Conservation (phyloP, 2,329 filamentous ascomycete genomes). For the Fusarium sp. region DNA sequence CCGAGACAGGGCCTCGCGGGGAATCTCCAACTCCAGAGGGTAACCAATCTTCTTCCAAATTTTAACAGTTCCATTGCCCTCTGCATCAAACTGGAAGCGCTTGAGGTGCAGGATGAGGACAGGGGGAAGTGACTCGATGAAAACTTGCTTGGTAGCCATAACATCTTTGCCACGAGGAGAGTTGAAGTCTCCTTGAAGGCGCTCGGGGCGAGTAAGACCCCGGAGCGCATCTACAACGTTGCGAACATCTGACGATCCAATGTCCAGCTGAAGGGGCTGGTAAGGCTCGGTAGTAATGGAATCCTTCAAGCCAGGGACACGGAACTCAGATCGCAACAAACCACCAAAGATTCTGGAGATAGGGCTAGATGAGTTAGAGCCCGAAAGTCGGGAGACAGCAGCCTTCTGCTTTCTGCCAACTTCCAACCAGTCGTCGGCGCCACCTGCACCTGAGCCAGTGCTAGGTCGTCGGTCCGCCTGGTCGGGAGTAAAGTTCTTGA, state of each 20-base stretch:
- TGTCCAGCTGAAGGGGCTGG: conserved; percentile 93
- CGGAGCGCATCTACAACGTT: conserved; percentile 94
- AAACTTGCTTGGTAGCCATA: conserved; percentile 90
- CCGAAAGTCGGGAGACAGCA: conserved; percentile 87
- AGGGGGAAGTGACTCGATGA: conserved; percentile 90
- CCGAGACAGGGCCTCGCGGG: conserved; percentile 86
- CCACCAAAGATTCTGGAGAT: conserved; percentile 96
- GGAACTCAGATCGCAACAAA: conserved; percentile 87
- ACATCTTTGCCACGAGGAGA: conserved; percentile 81
- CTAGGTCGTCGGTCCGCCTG: conserved; percentile 48
- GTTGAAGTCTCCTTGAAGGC: conserved; percentile 85
- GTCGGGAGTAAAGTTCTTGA: conserved; percentile 56
- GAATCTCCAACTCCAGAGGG: conserved; percentile 92
- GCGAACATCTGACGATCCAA: conserved; percentile 85
- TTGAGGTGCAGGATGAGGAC: conserved; percentile 96
- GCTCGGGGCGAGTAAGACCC: conserved; percentile 84
- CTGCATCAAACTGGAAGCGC: conserved; percentile 94
- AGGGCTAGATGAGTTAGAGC: conserved; percentile 79
- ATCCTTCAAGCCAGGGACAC: conserved; percentile 85
- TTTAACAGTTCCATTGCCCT: conserved; percentile 85
- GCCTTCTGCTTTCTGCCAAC: conserved; percentile 93
- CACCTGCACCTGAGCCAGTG: conserved; percentile 46
- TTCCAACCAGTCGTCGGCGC: conserved; percentile 79
- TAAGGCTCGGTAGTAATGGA: conserved; percentile 95
- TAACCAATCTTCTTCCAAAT: conserved; percentile 99